phyloP scores from a whole-genome alignment of 331 rosid species.

The Acacia concinna region DNA sequence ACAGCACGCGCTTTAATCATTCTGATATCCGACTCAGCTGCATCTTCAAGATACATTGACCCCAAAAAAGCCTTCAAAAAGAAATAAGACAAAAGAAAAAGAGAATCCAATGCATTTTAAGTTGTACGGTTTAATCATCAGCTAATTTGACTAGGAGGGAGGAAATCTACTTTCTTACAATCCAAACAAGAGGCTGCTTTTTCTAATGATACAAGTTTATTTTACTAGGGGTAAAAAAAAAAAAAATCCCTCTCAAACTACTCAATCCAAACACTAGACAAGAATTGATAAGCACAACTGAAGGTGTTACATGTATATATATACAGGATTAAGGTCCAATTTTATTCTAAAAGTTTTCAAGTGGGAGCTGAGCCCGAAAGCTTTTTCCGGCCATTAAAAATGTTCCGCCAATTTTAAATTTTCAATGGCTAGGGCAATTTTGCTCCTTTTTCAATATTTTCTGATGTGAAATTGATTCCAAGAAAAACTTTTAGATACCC shows the following conservation, averaged over 20 bases:
- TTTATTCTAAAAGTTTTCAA: too few species aligned
- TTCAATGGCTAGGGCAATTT: too few species aligned
- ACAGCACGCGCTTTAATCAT: background rate
- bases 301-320: background rate
- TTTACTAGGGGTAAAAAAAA: too few species aligned
- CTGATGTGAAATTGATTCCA: too few species aligned
- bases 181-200: background rate
- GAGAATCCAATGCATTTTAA: slow-evolving; percentile 14
- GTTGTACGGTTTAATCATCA: background rate
- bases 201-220: background rate
- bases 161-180: background rate
- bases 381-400: too few species aligned
- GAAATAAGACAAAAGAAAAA: background rate
- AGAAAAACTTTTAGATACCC: too few species aligned
- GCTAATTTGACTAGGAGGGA: background rate
- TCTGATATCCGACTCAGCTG: background rate
- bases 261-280: background rate
- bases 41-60: slow-evolving; percentile 9
- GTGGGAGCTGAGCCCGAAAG: too few species aligned
- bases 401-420: too few species aligned
- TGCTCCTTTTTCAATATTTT: too few species aligned
- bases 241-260: background rate
- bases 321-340: too few species aligned
- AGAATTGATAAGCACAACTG: background rate
- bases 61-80: background rate